Percentiles rank a stretch among this genome's conserved stretches.
Conservation (phyloP, 352 stramenopile species). For the Phytopythium montanum region DNA sequence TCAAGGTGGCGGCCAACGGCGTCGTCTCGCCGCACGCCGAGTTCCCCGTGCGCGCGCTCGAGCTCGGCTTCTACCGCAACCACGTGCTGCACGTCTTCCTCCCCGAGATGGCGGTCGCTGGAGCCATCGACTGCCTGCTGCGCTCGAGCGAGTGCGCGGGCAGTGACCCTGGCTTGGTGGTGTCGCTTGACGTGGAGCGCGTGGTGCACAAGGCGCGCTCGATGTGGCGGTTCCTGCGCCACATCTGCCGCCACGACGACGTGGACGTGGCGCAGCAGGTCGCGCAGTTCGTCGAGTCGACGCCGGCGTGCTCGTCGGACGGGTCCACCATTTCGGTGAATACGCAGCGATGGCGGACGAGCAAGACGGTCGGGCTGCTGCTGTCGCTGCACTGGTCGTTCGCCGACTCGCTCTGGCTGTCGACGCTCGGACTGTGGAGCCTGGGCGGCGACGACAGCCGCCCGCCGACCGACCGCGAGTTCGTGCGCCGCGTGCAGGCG, state of each 20-base stretch:
- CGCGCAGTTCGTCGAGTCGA: constrained; percentile 24
- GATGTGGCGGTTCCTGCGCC: constrained; percentile 59
- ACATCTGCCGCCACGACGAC: constrained; percentile 60
- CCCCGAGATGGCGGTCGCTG: constrained; percentile 64
- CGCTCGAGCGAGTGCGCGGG: constrained; percentile 15
- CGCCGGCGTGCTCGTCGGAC: constrained; percentile 17
- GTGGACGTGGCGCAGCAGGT: constrained; percentile 42
- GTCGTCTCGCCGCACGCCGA: constrained; percentile 50
- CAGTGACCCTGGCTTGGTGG: not conserved
- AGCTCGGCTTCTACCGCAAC: constrained; percentile 85
- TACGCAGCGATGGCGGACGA: constrained; percentile 28
- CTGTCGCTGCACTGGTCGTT: constrained; percentile 75
- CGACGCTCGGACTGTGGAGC: constrained; percentile 40
- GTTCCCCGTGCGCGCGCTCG: constrained; percentile 60
- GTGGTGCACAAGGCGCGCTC: constrained; percentile 40
- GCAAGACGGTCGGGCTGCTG: constrained; percentile 50
- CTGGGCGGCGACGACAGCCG: constrained; percentile 12
- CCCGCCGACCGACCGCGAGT: constrained; percentile 32
- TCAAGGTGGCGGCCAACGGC: constrained; percentile 32
- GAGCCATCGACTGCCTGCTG: constrained; percentile 46
- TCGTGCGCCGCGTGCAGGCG: constrained; percentile 51
- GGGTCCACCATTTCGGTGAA: constrained; percentile 17
- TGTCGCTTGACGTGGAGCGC: constrained; percentile 20
- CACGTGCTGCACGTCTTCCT: constrained; percentile 81
- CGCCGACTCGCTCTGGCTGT: constrained; percentile 72